These are phyloP conservation scores for Sequoiadendron giganteum DNA, from an alignment of 75 land plant genomes.

Conservation along the genomic window DNA sequence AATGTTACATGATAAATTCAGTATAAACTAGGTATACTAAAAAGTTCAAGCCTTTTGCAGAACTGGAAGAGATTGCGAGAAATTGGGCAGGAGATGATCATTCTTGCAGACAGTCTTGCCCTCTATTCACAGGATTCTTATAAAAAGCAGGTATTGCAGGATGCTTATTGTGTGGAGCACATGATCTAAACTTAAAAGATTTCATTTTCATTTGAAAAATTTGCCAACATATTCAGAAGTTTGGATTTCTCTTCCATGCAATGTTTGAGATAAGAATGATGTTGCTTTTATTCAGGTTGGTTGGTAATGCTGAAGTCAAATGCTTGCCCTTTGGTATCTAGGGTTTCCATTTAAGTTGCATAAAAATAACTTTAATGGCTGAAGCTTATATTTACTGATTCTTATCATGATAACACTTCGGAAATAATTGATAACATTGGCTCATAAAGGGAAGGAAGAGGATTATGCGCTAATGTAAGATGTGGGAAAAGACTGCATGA, in stretches of 20 bases:
- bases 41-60: constrained; percentile 5
- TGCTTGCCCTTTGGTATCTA: background rate
- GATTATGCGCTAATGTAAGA: background rate
- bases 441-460: background rate
- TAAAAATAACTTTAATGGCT: background rate
- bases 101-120: constrained; percentile 6
- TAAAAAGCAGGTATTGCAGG: constrained; percentile 4
- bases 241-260: background rate
- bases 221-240: background rate
- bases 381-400: background rate
- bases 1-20: background rate
- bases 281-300: background rate
- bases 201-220: background rate
- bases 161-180: background rate
- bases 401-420: background rate
- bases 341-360: background rate
- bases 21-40: background rate
- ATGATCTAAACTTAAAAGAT: background rate
- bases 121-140: constrained; percentile 4
- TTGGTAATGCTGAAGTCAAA: background rate
- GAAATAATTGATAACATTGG: background rate
- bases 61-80: constrained; percentile 10
- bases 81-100: constrained; percentile 5
- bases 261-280: background rate
- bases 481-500: background rate